phyloP scores from a whole-genome alignment of 2,329 filamentous ascomycete species.

The Leptosphaerulina australis region DNA sequence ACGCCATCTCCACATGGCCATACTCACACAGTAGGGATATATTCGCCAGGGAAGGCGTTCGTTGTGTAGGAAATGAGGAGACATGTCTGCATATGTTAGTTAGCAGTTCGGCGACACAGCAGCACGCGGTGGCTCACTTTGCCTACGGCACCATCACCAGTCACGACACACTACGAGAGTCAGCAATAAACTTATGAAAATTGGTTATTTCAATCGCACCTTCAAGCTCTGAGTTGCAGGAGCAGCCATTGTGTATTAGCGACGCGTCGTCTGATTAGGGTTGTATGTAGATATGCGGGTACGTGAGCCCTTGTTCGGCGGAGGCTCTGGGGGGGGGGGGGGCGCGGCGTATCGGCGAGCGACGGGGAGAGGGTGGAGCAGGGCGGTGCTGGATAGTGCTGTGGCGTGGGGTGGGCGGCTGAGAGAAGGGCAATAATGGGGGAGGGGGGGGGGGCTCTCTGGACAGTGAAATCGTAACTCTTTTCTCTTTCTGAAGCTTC shows the following conservation, averaged over 20 bases:
- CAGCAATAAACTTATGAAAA: too few species aligned
- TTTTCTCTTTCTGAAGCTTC: conserved; percentile 24
- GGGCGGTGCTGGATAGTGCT: conserved; percentile 1
- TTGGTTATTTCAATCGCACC: too few species aligned
- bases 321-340: conserved; percentile 28
- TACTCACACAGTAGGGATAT: conserved; percentile 93
- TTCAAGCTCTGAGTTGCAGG: conserved; percentile 89
- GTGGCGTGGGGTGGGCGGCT: conserved; percentile 16
- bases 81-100: conserved; percentile 75
- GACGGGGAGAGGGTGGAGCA: conserved; percentile 4
- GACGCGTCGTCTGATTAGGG: conserved; percentile 34
- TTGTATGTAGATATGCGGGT: conserved; percentile 25
- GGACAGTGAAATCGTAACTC: conserved; percentile 1
- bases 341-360: conserved; percentile 24
- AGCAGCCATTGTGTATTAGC: conserved; percentile 66
- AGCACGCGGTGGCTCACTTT: conserved; percentile 68
- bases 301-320: conserved; percentile 30
- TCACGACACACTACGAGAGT: conserved; percentile 69
- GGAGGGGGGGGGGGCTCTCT: background rate
- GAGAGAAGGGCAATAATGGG: background rate
- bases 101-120: conserved; percentile 17
- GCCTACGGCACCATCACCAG: conserved; percentile 97
- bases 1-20: conserved; percentile 4
- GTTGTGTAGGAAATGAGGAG: conserved; percentile 99
- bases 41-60: conserved; percentile 99